phyloP scores from a whole-genome alignment of 78 protist genomes.

The Guillardia theta region DNA sequence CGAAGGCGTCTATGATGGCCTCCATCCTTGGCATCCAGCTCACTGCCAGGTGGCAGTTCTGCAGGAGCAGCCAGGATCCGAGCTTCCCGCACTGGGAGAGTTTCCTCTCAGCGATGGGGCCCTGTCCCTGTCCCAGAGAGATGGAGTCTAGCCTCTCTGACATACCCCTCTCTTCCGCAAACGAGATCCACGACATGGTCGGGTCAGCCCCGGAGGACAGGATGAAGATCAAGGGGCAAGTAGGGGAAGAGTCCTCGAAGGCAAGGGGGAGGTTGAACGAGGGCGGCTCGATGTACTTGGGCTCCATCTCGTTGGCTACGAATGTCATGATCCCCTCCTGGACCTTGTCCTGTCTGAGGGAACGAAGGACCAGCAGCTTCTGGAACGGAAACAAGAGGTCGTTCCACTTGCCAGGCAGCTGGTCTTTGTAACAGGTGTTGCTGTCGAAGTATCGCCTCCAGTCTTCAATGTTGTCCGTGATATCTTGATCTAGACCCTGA shows the following conservation, averaged over 20 bases:
- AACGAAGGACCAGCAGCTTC: conserved; percentile 67
- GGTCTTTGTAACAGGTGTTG: conserved; percentile 28
- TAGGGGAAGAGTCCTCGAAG: conserved; percentile 54
- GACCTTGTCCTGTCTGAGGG: conserved; percentile 74
- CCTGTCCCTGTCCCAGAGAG: conserved; percentile 90
- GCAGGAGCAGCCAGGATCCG: conserved; percentile 60
- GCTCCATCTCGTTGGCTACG: conserved; percentile 60
- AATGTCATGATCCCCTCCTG: conserved; percentile 51
- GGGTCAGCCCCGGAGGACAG: conserved; percentile 85
- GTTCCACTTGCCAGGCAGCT: conserved; percentile 58
- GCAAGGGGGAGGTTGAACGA: conserved; percentile 56
- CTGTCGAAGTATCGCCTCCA: conserved; percentile 48
- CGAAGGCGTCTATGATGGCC: conserved; percentile 43
- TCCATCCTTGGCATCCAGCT: conserved; percentile 76
- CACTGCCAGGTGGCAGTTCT: conserved; percentile 47
- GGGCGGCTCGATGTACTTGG: conserved; percentile 72
- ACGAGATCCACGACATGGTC: conserved; percentile 48
- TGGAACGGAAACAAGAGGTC: conserved; percentile 47
- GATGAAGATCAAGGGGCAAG: conserved; percentile 75
- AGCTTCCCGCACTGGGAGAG: conserved; percentile 64
- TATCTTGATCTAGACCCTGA: neutral
- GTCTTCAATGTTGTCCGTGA: neutral
- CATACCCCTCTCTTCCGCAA: conserved; percentile 70
- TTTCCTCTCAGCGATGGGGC: conserved; percentile 53
- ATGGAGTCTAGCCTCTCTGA: neutral